These are phyloP conservation scores for Theileria luwenshuni DNA, from an alignment of 169 alveolate species.

Conservation along the genomic window DNA sequence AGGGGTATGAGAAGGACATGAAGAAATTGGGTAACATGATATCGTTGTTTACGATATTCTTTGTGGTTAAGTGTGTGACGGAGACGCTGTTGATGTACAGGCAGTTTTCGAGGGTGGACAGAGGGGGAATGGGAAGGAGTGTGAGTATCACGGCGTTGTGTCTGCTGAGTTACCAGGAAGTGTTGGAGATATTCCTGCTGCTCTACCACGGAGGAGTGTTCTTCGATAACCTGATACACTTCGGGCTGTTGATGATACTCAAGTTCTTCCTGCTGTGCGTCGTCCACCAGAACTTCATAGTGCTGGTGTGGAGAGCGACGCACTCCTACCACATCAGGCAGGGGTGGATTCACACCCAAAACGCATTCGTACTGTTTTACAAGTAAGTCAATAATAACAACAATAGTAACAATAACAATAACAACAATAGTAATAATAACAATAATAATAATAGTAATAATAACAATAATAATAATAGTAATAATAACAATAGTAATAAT, in stretches of 20 bases:
- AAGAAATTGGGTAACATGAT: not conserved
- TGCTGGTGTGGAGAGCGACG: conserved; percentile 75
- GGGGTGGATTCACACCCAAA: conserved; percentile 74
- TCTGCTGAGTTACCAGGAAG: conserved; percentile 68
- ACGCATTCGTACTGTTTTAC: conserved; percentile 67
- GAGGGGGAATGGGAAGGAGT: conserved; percentile 46
- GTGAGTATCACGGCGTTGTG: conserved; percentile 65
- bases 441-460: conserved; percentile 22
- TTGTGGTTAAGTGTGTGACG: conserved; percentile 21
- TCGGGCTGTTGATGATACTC: conserved; percentile 52
- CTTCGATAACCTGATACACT: conserved; percentile 21
- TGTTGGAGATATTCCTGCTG: conserved; percentile 69
- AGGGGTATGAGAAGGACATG: conserved; percentile 58
- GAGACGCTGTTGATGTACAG: conserved; percentile 26
- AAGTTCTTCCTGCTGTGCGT: conserved; percentile 66
- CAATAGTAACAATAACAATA: conserved; percentile 11
- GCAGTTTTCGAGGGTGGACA: conserved; percentile 34
- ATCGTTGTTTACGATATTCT: conserved; percentile 5
- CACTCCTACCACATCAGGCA: conserved; percentile 69
- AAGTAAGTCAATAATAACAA: conserved; percentile 1
- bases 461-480: not conserved
- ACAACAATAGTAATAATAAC: not conserved
- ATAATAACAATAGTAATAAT: too few species aligned
- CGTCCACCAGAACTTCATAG: conserved; percentile 70
- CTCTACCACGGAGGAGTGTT: conserved; percentile 65